Evolutionary conservation across 176 grass and related monocot genomes (phyloP).

Genomic region (Avena sativa): DNA sequence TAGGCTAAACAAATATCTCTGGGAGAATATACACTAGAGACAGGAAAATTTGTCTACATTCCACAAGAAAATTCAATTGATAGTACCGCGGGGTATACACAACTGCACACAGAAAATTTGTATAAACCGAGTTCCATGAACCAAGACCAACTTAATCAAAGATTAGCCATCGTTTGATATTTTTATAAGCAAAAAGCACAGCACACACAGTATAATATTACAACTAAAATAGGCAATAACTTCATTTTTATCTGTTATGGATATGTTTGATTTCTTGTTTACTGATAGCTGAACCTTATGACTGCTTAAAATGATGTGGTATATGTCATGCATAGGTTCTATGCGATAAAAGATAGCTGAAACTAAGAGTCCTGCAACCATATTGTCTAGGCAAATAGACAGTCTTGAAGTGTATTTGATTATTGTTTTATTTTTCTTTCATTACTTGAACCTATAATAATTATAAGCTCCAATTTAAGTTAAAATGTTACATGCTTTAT

Average conservation of each 20-base stretch:
- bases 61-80: background rate
- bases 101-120: constrained; percentile 8
- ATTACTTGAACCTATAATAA: background rate
- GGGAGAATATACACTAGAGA: constrained; percentile 24
- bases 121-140: background rate
- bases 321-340: background rate
- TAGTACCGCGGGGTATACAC: background rate
- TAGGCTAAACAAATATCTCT: constrained; percentile 1
- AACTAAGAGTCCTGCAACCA: background rate
- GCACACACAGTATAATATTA: background rate
- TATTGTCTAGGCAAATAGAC: constrained; percentile 17
- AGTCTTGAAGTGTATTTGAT: constrained; percentile 6
- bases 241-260: background rate
- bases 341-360: background rate
- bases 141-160: constrained; percentile 13
- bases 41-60: background rate
- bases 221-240: constrained; percentile 15
- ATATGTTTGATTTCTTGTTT: background rate
- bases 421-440: background rate
- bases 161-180: background rate
- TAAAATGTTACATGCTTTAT: background rate
- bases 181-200: constrained; percentile 29
- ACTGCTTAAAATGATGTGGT: constrained; percentile 18
- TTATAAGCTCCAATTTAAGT: constrained; percentile 8
- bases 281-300: background rate